Conservation (phyloP, 805 yeast species). For the Candida corydali region DNA sequence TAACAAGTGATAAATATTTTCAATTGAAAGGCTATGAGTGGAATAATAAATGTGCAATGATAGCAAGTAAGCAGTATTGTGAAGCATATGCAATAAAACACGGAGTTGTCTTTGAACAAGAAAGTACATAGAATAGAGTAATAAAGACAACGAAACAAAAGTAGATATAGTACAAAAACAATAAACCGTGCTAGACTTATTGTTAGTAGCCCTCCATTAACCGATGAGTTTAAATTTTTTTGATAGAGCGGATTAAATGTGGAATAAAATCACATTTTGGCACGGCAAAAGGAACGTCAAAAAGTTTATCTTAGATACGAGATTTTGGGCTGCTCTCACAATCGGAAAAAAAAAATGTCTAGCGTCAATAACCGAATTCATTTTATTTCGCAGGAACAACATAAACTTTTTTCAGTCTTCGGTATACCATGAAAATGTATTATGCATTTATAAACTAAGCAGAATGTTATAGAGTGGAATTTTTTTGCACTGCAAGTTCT, state of each 20-base stretch:
- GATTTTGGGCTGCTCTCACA: too few species aligned
- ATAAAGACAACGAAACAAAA: too few species aligned
- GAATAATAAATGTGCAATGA: conserved; percentile 29
- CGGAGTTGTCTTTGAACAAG: not conserved
- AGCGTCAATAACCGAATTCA: conserved; percentile 4
- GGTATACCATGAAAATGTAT: not conserved
- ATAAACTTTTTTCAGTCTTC: not conserved
- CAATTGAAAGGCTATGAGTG: conserved; percentile 13
- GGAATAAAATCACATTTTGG: too few species aligned
- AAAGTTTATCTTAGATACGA: not conserved
- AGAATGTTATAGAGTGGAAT: not conserved
- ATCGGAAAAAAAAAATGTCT: not conserved
- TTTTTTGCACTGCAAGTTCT: not conserved
- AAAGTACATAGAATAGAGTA: not conserved
- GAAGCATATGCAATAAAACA: conserved; percentile 13
- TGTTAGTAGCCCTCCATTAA: too few species aligned
- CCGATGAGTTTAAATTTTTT: too few species aligned
- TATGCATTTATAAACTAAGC: not conserved
- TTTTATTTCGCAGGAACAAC: not conserved
- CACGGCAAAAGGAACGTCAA: too few species aligned
- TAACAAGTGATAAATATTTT: conserved; percentile 1
- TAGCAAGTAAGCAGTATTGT: conserved; percentile 24
- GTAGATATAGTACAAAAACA: too few species aligned
- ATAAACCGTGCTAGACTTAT: too few species aligned
- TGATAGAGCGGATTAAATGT: too few species aligned